Evolutionary conservation across 169 alveolate genomes (phyloP), one percentile per base, ranked within the genome.

Genomic region (Perkinsus olseni): DNA sequence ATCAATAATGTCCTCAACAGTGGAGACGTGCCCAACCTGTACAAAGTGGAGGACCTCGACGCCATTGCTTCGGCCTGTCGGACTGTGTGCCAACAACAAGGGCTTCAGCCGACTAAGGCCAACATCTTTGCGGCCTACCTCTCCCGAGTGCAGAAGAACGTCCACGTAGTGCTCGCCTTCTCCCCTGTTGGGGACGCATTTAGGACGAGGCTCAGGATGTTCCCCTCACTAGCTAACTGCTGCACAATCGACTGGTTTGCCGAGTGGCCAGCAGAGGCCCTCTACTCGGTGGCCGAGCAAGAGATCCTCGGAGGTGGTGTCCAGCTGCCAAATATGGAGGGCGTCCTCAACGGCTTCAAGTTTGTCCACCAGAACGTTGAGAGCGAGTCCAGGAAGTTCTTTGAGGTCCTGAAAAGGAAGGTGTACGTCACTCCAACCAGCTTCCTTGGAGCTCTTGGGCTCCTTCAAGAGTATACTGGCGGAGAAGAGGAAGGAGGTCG

Each of bases 231-330:
- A 74, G 98, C 97, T 20, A 98, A 97, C 93, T 97, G 99, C 93
- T 98, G 98, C 95, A 97, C 99, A 92, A 97, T 98, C 48, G 99
- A 98, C 95, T 98, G 99, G 99, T 98, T 98, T 93, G 96, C 98
- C 13, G 99, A 97, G 94, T 98, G 99, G 99, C 99, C 99, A 28
- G 99, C 97, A 93, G 99, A 97, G 94, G 99, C 99, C 40, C 95
- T 98, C 74, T 95, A 97, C 92, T 96, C 97, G 92, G 99, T 98
- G 48, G 99, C 98, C 50, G 95, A 96, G 92, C 98, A 98, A 93
- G 96, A 96, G 94, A 94, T 98, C 92, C 96, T 96, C 34, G 97
- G 96, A 74, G 97, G 95, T 93, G 98, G 96, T 38, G 92, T 95
- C 38, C 50, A 62, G 91, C 93, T 95, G 0, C 93, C 94, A 4